Conservation (phyloP, 164 flowering plant genomes). For the Chloranthus sessilifolius region DNA sequence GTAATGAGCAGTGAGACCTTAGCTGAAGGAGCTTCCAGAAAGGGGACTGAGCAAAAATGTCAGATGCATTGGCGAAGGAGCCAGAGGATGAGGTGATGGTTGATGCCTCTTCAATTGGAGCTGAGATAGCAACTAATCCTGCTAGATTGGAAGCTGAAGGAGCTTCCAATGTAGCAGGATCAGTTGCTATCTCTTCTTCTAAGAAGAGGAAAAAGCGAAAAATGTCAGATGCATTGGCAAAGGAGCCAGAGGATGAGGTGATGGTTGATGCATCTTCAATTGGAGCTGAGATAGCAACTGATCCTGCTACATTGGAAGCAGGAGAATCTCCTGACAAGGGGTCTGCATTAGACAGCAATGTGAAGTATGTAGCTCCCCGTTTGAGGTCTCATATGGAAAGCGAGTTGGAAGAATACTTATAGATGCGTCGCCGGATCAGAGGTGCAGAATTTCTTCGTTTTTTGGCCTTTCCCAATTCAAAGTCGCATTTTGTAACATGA, state of each 20-base stretch:
- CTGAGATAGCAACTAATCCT: constrained; percentile 12
- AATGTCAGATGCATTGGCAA: too few species aligned
- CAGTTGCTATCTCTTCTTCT: too few species aligned
- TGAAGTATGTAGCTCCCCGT: constrained; percentile 74
- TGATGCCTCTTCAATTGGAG: background rate
- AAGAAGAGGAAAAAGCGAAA: too few species aligned
- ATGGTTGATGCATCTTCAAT: background rate
- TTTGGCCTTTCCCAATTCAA: too few species aligned
- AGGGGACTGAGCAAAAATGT: constrained; percentile 9
- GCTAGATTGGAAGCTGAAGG: constrained; percentile 17
- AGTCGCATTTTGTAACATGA: too few species aligned
- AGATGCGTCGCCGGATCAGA: constrained; percentile 59
- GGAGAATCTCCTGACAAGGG: constrained; percentile 19
- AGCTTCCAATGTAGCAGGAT: too few species aligned
- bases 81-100: constrained; percentile 6
- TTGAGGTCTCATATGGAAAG: constrained; percentile 41
- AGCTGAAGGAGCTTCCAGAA: background rate
- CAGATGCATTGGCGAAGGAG: constrained; percentile 11
- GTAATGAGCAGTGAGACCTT: constrained; percentile 2
- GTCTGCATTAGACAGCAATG: constrained; percentile 12
- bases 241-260: constrained; percentile 8
- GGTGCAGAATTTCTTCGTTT: constrained; percentile 52
- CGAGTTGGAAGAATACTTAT: constrained; percentile 56
- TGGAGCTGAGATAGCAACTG: constrained; percentile 12
- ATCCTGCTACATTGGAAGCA: constrained; percentile 12